Evolutionary conservation across 306 rosid genomes (phyloP), one percentile per base, ranked within the genome.

Genomic region (Vigna radiata): DNA sequence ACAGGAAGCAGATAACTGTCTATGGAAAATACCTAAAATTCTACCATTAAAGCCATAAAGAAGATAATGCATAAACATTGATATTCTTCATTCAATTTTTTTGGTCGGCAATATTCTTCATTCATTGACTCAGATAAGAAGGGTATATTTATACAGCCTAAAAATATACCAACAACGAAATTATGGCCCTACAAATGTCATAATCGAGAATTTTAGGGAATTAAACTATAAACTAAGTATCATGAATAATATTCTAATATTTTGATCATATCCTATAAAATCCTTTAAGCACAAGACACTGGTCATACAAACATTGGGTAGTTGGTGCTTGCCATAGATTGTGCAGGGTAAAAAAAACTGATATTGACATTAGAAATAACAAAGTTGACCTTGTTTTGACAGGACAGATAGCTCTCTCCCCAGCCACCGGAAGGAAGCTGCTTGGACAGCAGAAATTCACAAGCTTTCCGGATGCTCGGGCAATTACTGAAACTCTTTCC

Each of bases 331-430:
- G 29, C 36, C 33, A 71, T 55, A 52, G 37, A 62, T 61, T 37
- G 52, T 37, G 17, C 10, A 15, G 23, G 15, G 50, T 68, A 31
- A 49, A 3, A 58, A 12, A 71, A 67, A 50, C 14, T 5, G 29
- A 83, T 46, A 19, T 39, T 53, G 23, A 56, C 56, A 49, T 46
- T 56, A 64, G 52, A 70, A 65, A 41, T 4, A 31, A 53, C 16
- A 81, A 84, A 62, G 10, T 68, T 55, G 7, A 87, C 98, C 98
- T 90, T 93, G 76, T 93, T 88, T 87, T 93, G 98, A 85, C 93
- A 85, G 31, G 96, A 93, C 67, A 90, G 86, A 70, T 93, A 93
- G 72, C 98, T 93, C 85, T 93, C 98, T 84, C 84, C 93, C 96
- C 98, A 93, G 46, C 98, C 96, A 83, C 98, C 98, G 49, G 91